Conservation (phyloP, 2,329 filamentous ascomycete species). For the Colletotrichum sp. region DNA sequence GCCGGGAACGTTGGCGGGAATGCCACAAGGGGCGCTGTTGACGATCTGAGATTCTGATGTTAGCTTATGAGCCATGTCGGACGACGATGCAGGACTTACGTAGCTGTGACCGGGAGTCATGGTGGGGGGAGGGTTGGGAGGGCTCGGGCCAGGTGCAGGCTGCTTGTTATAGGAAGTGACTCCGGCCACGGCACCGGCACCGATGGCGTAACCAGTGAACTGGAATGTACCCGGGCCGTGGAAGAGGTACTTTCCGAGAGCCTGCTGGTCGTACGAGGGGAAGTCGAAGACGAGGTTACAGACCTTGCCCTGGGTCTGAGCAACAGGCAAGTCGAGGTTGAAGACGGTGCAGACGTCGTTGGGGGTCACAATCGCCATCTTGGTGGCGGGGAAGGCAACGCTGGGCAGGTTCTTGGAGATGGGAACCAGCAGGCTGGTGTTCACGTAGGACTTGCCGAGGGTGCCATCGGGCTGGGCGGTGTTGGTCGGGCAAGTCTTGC, state of each 20-base stretch:
- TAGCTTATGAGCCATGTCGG: neutral
- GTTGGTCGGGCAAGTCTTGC: slow-evolving; percentile 2
- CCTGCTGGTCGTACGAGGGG: neutral
- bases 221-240: slow-evolving; percentile 5
- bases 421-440: slow-evolving; percentile 4
- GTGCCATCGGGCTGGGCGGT: slow-evolving; percentile 11
- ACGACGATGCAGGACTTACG: neutral
- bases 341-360: slow-evolving; percentile 15
- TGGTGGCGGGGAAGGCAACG: neutral
- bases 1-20: neutral
- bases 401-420: slow-evolving; percentile 6
- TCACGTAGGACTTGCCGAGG: slow-evolving; percentile 1
- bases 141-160: slow-evolving; percentile 13
- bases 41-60: neutral
- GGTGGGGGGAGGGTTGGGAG: slow-evolving; percentile 5
- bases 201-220: slow-evolving; percentile 15
- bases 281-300: slow-evolving; percentile 20
- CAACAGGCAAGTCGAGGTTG: slow-evolving; percentile 15
- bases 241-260: slow-evolving; percentile 1
- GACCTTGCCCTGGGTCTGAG: slow-evolving; percentile 12
- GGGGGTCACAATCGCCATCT: neutral
- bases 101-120: slow-evolving; percentile 17
- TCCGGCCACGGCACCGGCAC: slow-evolving; percentile 16
- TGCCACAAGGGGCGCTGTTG: slow-evolving; percentile 15
- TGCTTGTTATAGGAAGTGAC: slow-evolving; percentile 5